Base-by-base conservation (phyloP, 805 yeast species). In the Tetrapisispora namnaoensis region DNA sequence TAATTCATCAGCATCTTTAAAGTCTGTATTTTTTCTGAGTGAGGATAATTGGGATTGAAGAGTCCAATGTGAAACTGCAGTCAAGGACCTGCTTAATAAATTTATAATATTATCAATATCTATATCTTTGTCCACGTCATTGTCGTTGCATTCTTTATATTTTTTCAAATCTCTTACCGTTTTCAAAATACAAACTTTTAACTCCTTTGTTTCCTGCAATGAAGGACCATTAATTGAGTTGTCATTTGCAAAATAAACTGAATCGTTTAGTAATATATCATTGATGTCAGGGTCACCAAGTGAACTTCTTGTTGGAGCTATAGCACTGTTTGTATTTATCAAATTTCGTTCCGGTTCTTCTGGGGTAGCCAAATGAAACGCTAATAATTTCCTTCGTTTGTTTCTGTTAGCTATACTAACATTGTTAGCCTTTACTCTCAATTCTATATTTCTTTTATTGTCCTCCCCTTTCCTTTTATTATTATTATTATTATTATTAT, bases 31-130 rank as follows among this genome's bases (percentile, higher is more conserved):
- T 20, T 52, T 54, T 16, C 51, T 50, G 44, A 62, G 49, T 42
- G 55, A 58, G 18, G 57, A 48, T 37, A 63, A 51, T 51, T 60
- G 66, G 8, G 63, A 61, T 47, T 63, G 68, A 20, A 63, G 48
- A 22, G 63, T 56, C 64, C 65, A 63, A 48, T 63, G 68, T 2
- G 67, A 57, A 16, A 63, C 52, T 7, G 66, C 56, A 18, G 59
- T 56, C 45, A 63, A 45, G 7, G 65, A 54, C 13, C 57, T 52
- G 48, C 59, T 61, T 37, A 63, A 50, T 10, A 63, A 51, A 30
- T 53, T 49, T 0, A 62, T 49, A n/a, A 63, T 48, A n/a, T 49
- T 46, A 16, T 50, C 54, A 24, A 51, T 40, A 21, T 58, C 58
- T 7, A 43, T 42, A 20, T 14, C 36, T 13, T 24, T 40, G 21